A percentile compares a stretch with the other conserved stretches of the same genome.
These are phyloP conservation scores for Marchantia polymorpha DNA, from an alignment of 225 moss, liverwort and hornwort species.

Conservation along the genomic window DNA sequence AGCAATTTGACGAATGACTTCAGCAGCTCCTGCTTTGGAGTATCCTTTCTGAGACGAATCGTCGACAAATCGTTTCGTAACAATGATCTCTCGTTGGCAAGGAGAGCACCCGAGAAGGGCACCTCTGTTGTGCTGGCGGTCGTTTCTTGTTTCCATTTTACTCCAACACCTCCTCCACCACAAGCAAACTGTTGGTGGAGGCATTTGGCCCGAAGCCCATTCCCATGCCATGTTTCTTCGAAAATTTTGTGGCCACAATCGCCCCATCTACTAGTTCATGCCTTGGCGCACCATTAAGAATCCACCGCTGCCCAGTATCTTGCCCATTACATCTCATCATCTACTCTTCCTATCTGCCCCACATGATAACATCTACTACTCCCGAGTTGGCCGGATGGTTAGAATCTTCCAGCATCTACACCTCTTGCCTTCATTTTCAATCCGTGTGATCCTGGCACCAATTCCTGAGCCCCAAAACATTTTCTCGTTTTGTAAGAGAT, in stretches of 20 bases:
- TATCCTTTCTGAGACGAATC: slow-evolving; percentile 34
- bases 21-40: slow-evolving; percentile 39
- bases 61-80: slow-evolving; percentile 63
- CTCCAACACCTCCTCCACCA: not conserved
- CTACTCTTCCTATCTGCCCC: slow-evolving; percentile 24
- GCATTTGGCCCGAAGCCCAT: not conserved
- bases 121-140: slow-evolving; percentile 22
- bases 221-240: slow-evolving; percentile 62
- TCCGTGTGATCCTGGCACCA: not conserved
- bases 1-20: slow-evolving; percentile 34
- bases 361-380: not conserved
- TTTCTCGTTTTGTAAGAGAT: not conserved
- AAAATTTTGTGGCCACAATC: slow-evolving; percentile 77
- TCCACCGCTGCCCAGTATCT: slow-evolving; percentile 77
- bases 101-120: slow-evolving; percentile 67
- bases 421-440: not conserved
- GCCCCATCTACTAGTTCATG: slow-evolving; percentile 44
- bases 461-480: not conserved
- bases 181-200: not conserved
- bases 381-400: slow-evolving; percentile 2
- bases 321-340: slow-evolving; percentile 50
- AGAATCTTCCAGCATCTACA: not conserved
- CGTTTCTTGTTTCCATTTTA: slow-evolving; percentile 1
- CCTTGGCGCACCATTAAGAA: slow-evolving; percentile 68
- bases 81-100: slow-evolving; percentile 89